A percentile compares a stretch with the other conserved stretches of the same genome.
phyloP scores from a whole-genome alignment of 768 basidiomycete species.

The Russula emetica region DNA sequence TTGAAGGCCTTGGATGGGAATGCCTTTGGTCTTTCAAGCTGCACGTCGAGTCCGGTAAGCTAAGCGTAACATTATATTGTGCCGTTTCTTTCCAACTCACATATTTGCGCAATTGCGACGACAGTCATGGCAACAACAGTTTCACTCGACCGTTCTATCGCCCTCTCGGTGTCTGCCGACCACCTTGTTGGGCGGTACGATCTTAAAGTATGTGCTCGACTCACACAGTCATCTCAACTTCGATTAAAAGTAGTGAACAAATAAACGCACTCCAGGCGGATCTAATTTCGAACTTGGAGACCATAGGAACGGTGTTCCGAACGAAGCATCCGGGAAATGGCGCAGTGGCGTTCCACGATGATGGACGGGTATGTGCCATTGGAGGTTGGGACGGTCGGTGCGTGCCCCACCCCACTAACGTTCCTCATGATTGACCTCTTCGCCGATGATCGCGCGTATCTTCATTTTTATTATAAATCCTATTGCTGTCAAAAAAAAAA shows the following conservation, averaged over 20 bases:
- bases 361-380: conserved; percentile 76
- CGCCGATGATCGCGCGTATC: neutral
- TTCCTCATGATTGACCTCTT: neutral
- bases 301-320: conserved; percentile 40
- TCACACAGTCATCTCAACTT: neutral
- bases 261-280: neutral
- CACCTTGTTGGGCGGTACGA: conserved; percentile 68
- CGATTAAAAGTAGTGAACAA: neutral
- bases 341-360: conserved; percentile 66
- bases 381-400: conserved; percentile 96
- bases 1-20: conserved; percentile 75
- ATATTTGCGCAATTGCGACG: neutral
- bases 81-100: neutral
- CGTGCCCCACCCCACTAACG: conserved; percentile 31
- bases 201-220: conserved; percentile 42
- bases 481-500: neutral
- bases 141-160: conserved; percentile 52
- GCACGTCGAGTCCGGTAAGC: conserved; percentile 70
- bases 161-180: conserved; percentile 82
- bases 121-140: conserved; percentile 86
- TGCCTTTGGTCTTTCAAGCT: conserved; percentile 59
- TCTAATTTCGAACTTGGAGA: conserved; percentile 14
- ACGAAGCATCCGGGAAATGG: conserved; percentile 81
- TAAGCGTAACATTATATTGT: neutral
- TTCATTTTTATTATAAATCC: neutral